A percentile compares a stretch with the other conserved stretches of the same genome.
These are phyloP conservation scores for Zea mays DNA, from an alignment of 176 grass and related monocot species.

Conservation along the genomic window DNA sequence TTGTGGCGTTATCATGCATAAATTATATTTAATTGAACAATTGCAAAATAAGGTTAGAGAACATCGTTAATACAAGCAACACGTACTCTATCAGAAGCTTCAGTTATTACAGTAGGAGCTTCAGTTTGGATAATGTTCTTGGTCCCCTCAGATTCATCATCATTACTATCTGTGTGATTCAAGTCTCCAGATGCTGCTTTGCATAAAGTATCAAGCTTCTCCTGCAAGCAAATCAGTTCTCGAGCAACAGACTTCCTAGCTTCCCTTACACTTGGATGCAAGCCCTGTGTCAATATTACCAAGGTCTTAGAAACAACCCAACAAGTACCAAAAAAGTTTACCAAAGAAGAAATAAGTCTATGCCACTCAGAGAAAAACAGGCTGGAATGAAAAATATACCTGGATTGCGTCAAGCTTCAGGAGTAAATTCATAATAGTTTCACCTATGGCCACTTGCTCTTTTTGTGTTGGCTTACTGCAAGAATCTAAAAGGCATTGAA, in stretches of 20 bases:
- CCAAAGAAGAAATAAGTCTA: not conserved
- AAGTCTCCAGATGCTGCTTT: conserved; percentile 13
- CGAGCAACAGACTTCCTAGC: conserved; percentile 67
- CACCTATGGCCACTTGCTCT: conserved; percentile 48
- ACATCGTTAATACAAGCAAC: not conserved
- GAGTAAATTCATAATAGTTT: conserved; percentile 87
- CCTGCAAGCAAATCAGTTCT: conserved; percentile 67
- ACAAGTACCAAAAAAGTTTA: not conserved
- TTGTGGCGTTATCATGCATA: not conserved
- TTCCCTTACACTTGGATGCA: conserved; percentile 66
- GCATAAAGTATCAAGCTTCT: conserved; percentile 63
- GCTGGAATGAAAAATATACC: conserved; percentile 38
- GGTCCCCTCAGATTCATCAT: not conserved
- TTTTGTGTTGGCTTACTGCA: conserved; percentile 36
- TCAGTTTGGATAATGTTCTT: not conserved
- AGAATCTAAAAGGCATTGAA: conserved; percentile 57
- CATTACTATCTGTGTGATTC: conserved; percentile 13
- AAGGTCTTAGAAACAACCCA: conserved; percentile 28
- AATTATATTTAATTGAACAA: not conserved
- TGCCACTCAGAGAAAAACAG: too few species aligned
- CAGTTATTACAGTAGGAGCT: conserved; percentile 1
- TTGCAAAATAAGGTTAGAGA: not conserved
- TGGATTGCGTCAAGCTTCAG: conserved; percentile 86
- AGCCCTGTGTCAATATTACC: conserved; percentile 43
- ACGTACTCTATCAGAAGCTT: conserved; percentile 40